Base-by-base conservation (phyloP, 2,329 filamentous ascomycete species). In the Colletotrichum simmondsii region DNA sequence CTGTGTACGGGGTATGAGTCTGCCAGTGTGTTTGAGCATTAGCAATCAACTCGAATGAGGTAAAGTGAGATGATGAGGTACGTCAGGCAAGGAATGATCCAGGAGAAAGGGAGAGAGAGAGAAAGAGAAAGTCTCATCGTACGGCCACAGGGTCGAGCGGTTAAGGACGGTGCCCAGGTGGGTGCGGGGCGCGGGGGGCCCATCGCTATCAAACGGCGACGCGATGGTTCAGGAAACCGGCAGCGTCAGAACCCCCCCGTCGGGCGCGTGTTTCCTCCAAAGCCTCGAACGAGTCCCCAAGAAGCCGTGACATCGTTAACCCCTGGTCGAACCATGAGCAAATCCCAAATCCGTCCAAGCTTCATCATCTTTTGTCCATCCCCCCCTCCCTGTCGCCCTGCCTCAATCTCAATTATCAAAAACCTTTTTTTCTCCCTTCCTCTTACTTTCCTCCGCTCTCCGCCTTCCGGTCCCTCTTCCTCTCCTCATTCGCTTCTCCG, bases 311-410 rank as follows among this genome's bases (percentile, higher is more conserved):
- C 70, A 70, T 65, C 8, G 46, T 35, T 46, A 26, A 58, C 62
- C 70, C 70, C 66, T 72, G 70, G 70, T 72, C 70, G 70, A 72
- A 72, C 70, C 70, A 65, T 72, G 66, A 22, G 66, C 35, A 70
- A 71, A 72, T 65, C 67, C 60, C 35, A 70, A 68, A 72, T 65
- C 61, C 60, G 70, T 53, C 65, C 65, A 69, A 60, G 52, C 59
- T 69, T 64, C 65, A 16, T 19, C 42, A 46, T 46, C 16, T 58
- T 32, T 46, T 42, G 12, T 24, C 56, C 63, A 66, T 37, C 58
- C 19, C 42, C 65, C 30, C 32, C 10, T 32, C 62, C 24, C 57
- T 53, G 5, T 35, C 54, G 28, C 53, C 32, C 46, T 54, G n/a
- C 37, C 24, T 53, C 24, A 28, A 26, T 26, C 37, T 61, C 26